Conservation (phyloP, 345 rosid species). For the Acer saccharum region DNA sequence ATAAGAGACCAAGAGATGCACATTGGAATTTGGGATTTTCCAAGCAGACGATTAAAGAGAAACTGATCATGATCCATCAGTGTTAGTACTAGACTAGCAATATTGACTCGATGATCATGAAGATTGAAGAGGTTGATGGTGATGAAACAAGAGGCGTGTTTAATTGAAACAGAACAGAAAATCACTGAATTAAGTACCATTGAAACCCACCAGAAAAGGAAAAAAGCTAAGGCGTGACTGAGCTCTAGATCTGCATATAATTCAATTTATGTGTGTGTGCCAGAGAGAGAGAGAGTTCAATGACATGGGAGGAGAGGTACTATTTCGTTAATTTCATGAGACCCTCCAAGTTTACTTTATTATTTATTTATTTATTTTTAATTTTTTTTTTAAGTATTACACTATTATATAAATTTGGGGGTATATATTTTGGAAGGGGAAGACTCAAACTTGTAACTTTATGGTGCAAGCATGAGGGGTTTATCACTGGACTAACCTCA, state of each 20-base stretch:
- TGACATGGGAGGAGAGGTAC: constrained; percentile 12
- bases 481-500: no score
- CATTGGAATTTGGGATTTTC: constrained; percentile 21
- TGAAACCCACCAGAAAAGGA: constrained; percentile 12
- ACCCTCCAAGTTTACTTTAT: no score
- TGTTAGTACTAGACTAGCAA: not conserved
- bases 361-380: no score
- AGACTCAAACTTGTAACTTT: no score
- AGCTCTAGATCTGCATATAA: not conserved
- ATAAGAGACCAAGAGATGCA: constrained; percentile 14
- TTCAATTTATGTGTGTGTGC: not conserved
- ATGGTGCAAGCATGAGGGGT: no score
- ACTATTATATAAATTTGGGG: no score
- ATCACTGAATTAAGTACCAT: not conserved
- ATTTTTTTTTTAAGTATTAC: no score
- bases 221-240: constrained; percentile 12
- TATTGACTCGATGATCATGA: constrained; percentile 2
- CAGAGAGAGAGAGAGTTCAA: not conserved
- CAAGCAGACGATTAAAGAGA: constrained; percentile 18
- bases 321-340: constrained; percentile 6
- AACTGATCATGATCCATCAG: constrained; percentile 3
- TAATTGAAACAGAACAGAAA: constrained; percentile 1
- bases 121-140: not conserved
- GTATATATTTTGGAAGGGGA: no score
- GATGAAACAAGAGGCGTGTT: constrained; percentile 11